Conservation (phyloP, 345 rosid genomes). For the Populus simonii region DNA sequence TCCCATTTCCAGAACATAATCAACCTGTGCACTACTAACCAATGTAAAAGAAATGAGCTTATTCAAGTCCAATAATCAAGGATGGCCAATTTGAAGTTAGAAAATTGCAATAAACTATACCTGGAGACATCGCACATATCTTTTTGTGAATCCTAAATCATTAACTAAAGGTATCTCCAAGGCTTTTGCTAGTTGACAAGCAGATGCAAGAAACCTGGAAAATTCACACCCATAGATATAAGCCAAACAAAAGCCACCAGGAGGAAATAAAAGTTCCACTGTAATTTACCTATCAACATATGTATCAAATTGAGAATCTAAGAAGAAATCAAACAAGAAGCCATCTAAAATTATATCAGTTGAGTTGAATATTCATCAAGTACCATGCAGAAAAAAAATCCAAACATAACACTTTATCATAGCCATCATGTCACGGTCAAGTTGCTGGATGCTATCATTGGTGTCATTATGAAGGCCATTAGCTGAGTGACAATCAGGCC, state of each 20-base stretch:
- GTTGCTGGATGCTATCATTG: neutral
- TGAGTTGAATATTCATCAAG: neutral
- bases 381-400: neutral
- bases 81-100: neutral
- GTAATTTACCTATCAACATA: neutral
- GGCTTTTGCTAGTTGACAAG: conserved; percentile 94
- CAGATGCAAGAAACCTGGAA: conserved; percentile 88
- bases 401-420: neutral
- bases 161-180: conserved; percentile 94
- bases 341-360: neutral
- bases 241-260: neutral
- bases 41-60: neutral
- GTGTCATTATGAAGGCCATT: neutral
- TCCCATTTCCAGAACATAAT: neutral
- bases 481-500: neutral
- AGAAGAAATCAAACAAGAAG: too few species aligned
- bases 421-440: neutral
- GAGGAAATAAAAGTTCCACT: neutral
- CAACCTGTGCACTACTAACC: neutral
- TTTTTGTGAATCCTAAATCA: conserved; percentile 96
- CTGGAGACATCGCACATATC: conserved; percentile 98
- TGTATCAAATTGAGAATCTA: neutral
- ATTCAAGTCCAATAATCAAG: neutral
- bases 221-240: neutral
- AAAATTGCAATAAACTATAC: conserved; percentile 31